Evolutionary conservation across 257 asterid species (phyloP).

Genomic region (Agastache rugosa): DNA sequence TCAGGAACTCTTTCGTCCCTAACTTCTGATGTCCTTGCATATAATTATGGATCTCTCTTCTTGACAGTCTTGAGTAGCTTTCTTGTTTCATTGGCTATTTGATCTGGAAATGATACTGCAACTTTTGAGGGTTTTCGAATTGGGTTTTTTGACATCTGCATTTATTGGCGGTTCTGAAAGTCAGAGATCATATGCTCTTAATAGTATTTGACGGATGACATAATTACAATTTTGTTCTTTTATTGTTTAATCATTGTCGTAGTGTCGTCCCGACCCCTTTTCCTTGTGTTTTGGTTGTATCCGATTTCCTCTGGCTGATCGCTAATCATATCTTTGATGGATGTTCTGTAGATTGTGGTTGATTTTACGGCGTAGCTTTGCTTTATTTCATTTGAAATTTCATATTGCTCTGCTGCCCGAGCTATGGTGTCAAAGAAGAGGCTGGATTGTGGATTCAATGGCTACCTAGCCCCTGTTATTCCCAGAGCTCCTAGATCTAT

Average conservation of each 20-base stretch:
- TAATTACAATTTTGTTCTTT: neutral
- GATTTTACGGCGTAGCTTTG: neutral
- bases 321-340: constrained; percentile 15
- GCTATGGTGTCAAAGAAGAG: constrained; percentile 72
- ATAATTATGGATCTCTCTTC: constrained; percentile 22
- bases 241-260: neutral
- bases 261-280: neutral
- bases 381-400: constrained; percentile 40
- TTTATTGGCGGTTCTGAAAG: neutral
- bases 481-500: constrained; percentile 84
- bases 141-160: constrained; percentile 26
- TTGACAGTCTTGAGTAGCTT: neutral
- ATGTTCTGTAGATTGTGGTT: constrained; percentile 48
- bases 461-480: constrained; percentile 54
- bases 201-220: constrained; percentile 1
- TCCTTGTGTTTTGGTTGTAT: neutral
- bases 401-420: constrained; percentile 50
- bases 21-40: neutral
- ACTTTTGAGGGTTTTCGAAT: constrained; percentile 22
- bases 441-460: constrained; percentile 54
- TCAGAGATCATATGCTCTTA: constrained; percentile 13
- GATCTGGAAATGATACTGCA: neutral
- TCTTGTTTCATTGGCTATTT: constrained; percentile 4
- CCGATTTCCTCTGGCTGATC: neutral
- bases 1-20: constrained; percentile 2